Percentiles rank a stretch among this genome's conserved stretches.
Evolutionary conservation across 768 basidiomycete genomes (phyloP).

Genomic region (Mycena galopus): DNA sequence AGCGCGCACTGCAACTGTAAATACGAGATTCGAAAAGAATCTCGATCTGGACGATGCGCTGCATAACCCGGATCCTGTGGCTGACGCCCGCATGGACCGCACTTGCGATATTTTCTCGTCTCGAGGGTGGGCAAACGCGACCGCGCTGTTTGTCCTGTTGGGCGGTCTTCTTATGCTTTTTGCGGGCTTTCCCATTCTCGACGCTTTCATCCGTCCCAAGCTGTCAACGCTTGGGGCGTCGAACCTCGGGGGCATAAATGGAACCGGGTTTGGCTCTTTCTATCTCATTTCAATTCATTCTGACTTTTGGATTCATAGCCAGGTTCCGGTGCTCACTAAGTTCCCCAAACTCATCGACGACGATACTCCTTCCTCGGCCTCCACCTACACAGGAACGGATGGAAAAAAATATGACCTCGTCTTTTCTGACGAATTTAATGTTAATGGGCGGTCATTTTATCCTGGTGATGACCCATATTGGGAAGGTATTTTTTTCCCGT

Average conservation of each 20-base stretch:
- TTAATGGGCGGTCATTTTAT: constrained; percentile 75
- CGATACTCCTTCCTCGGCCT: constrained; percentile 74
- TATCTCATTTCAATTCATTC: no score
- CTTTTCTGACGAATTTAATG: constrained; percentile 76
- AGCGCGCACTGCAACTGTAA: constrained; percentile 72
- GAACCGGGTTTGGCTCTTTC: no score
- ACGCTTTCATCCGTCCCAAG: constrained; percentile 58
- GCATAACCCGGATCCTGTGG: constrained; percentile 88
- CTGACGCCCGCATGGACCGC: constrained; percentile 70
- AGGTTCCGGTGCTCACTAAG: constrained; percentile 82
- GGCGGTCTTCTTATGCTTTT: constrained; percentile 82
- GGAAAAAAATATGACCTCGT: constrained; percentile 85
- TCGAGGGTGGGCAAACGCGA: constrained; percentile 87
- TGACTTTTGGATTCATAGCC: constrained; percentile 62
- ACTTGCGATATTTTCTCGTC: constrained; percentile 82
- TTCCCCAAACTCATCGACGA: constrained; percentile 80
- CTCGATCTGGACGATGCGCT: constrained; percentile 92
- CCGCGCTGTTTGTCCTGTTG: constrained; percentile 77
- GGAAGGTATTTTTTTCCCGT: constrained; percentile 8
- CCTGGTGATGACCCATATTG: constrained; percentile 79
- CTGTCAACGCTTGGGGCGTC: constrained; percentile 63
- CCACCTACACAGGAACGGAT: constrained; percentile 75
- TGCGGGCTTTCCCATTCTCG: constrained; percentile 89
- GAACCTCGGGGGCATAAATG: constrained; percentile 93
- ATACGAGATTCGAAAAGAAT: constrained; percentile 84